Conservation (phyloP, 495 filamentous ascomycete genomes). For the Annulohypoxylon nitens region DNA sequence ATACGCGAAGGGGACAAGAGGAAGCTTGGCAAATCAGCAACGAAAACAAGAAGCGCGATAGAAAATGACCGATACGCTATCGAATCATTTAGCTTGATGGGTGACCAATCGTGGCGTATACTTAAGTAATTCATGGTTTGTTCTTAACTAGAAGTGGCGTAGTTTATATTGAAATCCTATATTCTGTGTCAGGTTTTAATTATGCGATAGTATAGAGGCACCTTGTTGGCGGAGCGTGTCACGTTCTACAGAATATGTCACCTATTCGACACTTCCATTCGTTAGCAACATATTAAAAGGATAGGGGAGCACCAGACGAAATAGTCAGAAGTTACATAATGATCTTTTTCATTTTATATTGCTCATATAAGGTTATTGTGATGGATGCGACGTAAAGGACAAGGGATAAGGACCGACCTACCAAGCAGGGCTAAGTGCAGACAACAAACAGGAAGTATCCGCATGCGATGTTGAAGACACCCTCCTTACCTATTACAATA, state of each 20-base stretch:
- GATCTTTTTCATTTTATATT: neutral
- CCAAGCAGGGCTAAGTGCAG: constrained; percentile 25
- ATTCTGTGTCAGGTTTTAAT: neutral
- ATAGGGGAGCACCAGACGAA: neutral
- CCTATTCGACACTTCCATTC: neutral
- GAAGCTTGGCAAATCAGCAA: neutral
- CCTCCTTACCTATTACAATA: neutral
- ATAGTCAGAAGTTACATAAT: neutral
- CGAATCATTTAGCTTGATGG: neutral
- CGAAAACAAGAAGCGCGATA: neutral
- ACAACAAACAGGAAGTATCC: constrained; percentile 2
- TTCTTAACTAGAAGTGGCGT: neutral
- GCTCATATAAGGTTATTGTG: neutral
- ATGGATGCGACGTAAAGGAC: constrained; percentile 20
- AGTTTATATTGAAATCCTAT: neutral
- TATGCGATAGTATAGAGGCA: neutral
- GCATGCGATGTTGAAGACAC: constrained; percentile 7
- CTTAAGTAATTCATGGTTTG: neutral
- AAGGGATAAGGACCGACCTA: constrained; percentile 28
- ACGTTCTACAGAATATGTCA: neutral
- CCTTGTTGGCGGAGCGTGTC: neutral
- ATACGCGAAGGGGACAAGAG: constrained; percentile 2
- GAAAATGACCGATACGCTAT: constrained; percentile 10
- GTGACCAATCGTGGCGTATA: neutral
- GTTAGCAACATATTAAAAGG: neutral